Conservation (phyloP, 2,329 filamentous ascomycete genomes). For the Truncatella angustata region DNA sequence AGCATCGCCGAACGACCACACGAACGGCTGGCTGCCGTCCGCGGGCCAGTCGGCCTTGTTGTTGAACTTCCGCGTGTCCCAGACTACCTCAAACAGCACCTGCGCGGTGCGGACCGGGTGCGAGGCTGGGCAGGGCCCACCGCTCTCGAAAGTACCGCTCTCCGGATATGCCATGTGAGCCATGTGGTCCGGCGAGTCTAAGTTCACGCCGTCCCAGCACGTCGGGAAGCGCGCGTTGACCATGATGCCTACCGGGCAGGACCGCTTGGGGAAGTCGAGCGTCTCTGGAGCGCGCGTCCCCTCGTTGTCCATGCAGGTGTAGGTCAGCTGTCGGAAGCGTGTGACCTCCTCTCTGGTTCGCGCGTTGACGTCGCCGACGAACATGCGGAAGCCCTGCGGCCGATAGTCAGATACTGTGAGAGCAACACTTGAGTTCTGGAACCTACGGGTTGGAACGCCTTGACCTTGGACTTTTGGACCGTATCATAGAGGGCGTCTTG, state of each 20-base stretch:
- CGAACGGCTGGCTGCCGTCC: conserved; percentile 29
- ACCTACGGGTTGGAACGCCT: conserved; percentile 37
- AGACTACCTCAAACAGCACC: conserved; percentile 61
- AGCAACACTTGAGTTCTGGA: not conserved
- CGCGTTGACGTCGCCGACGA: conserved; percentile 38
- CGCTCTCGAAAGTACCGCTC: conserved; percentile 28
- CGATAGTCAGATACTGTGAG: not conserved
- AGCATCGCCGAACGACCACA: conserved; percentile 28
- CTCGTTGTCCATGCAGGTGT: conserved; percentile 19
- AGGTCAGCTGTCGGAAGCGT: conserved; percentile 34
- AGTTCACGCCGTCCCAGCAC: conserved; percentile 53
- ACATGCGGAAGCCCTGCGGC: conserved; percentile 43
- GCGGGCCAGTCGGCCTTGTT: conserved; percentile 25
- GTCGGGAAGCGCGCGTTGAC: conserved; percentile 53
- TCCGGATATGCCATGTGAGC: conserved; percentile 50
- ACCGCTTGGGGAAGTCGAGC: conserved; percentile 47
- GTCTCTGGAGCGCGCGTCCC: conserved; percentile 38
- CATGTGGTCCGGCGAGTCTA: conserved; percentile 45
- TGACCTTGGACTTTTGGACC: conserved; percentile 26
- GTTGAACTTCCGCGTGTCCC: conserved; percentile 33
- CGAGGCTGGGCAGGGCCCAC: conserved; percentile 43
- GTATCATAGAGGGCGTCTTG: conserved; percentile 24
- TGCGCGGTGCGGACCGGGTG: conserved; percentile 56
- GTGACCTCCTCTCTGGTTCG: conserved; percentile 15
- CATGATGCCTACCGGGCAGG: conserved; percentile 46